Conservation (phyloP, 106 monocot genomes). For the Iris macrosiphon region DNA sequence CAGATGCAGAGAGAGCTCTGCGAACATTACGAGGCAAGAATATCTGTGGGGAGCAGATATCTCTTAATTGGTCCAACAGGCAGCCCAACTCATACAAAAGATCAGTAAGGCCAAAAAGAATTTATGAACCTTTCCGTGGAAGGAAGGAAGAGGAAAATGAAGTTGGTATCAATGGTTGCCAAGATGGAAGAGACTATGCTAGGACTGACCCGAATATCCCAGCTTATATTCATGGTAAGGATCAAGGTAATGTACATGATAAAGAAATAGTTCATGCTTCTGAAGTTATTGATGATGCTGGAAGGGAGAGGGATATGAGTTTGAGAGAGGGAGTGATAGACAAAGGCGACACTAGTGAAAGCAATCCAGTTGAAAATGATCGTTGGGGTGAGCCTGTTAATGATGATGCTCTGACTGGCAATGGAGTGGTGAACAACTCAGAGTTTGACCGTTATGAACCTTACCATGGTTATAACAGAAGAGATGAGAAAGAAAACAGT, state of each 20-base stretch:
- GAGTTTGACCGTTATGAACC: constrained; percentile 67
- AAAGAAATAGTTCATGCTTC: constrained; percentile 6
- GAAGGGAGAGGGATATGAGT: constrained; percentile 17
- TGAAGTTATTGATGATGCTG: constrained; percentile 16
- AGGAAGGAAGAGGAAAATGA: constrained; percentile 22
- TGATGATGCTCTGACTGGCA: constrained; percentile 4
- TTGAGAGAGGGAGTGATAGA: constrained; percentile 4
- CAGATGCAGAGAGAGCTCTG: constrained; percentile 57
- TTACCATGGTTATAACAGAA: constrained; percentile 32
- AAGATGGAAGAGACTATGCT: constrained; percentile 13
- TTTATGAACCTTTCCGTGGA: constrained; percentile 26
- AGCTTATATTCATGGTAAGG: constrained; percentile 5
- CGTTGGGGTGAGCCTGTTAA: constrained; percentile 36
- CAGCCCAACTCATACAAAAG: constrained; percentile 40
- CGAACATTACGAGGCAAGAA: constrained; percentile 39
- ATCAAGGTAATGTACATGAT: constrained; percentile 13
- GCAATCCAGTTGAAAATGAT: constrained; percentile 29
- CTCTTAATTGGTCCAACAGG: constrained; percentile 58
- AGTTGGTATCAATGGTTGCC: constrained; percentile 9
- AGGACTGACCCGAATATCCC: not conserved
- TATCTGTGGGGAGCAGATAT: constrained; percentile 49
- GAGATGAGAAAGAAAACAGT: constrained; percentile 19
- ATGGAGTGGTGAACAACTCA: constrained; percentile 14
- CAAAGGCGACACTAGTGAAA: constrained; percentile 13
- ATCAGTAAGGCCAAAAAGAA: constrained; percentile 15